Evolutionary conservation across 805 yeast genomes (phyloP).

Genomic region (Pichia gijzeniarum): DNA sequence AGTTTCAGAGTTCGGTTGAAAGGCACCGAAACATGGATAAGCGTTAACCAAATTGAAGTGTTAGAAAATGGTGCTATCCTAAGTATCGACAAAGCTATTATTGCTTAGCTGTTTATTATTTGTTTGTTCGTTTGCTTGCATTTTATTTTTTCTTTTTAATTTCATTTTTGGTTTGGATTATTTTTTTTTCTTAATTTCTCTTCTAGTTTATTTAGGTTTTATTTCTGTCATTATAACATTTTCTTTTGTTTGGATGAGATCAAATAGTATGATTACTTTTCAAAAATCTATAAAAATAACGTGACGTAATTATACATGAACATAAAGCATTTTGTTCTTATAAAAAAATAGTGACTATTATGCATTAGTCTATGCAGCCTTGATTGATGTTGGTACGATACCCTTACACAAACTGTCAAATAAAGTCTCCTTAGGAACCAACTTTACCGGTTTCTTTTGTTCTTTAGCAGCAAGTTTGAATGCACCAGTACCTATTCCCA

Average conservation of each 20-base stretch:
- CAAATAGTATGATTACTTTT: no score
- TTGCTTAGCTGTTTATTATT: background rate
- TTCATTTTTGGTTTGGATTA: background rate
- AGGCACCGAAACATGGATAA: conserved; percentile 31
- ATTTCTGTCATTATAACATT: background rate
- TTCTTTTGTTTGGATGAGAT: no score
- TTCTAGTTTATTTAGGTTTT: background rate
- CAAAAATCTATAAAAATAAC: background rate
- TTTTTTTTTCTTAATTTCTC: no score
- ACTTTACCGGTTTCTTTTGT: conserved; percentile 27
- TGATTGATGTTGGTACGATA: conserved; percentile 16
- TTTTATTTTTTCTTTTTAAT: background rate
- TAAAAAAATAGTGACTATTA: background rate
- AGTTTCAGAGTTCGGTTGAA: conserved; percentile 30
- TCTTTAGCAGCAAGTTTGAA: conserved; percentile 73
- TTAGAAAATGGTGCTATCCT: conserved; percentile 43
- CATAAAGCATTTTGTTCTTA: background rate
- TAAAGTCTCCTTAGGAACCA: conserved; percentile 37
- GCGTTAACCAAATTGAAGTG: conserved; percentile 31
- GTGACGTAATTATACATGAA: background rate
- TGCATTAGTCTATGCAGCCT: conserved; percentile 11
- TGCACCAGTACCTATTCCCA: conserved; percentile 96
- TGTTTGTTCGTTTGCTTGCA: background rate
- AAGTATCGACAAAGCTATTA: conserved; percentile 23
- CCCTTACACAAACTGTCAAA: conserved; percentile 39